Percentiles rank a stretch among this genome's conserved stretches.
phyloP scores from a whole-genome alignment of 345 rosid species.

The Acer saccharum region DNA sequence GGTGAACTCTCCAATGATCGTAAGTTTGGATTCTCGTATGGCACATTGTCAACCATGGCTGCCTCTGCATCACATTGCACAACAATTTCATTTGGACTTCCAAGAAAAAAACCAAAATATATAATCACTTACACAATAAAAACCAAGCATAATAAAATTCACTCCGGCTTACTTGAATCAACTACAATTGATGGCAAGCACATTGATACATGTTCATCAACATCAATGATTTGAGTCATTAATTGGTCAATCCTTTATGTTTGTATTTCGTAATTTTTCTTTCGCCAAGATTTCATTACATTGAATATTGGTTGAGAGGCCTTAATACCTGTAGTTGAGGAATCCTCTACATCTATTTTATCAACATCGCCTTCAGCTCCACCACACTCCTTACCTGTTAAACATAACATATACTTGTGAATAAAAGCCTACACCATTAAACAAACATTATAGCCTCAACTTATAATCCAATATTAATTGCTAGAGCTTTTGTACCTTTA shows the following conservation, averaged over 20 bases:
- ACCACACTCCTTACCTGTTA: background rate
- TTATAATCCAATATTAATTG: background rate
- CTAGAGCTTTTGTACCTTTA: background rate
- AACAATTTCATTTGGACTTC: no score
- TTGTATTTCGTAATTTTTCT: background rate
- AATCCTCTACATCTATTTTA: background rate
- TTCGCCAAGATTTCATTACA: background rate
- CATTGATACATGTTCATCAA: slow-evolving; percentile 12
- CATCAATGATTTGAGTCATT: background rate
- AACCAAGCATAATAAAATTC: background rate
- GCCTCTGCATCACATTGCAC: no score
- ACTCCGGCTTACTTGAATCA: slow-evolving; percentile 1
- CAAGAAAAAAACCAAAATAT: no score
- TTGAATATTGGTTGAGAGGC: background rate
- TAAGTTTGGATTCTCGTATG: no score
- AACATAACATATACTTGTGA: background rate
- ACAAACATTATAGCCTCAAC: background rate
- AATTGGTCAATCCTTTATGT: background rate
- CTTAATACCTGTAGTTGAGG: background rate
- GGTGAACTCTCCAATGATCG: no score
- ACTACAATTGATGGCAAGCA: background rate
- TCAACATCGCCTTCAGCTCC: background rate
- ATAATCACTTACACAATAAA: no score
- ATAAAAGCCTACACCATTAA: background rate
- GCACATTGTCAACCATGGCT: no score